These are phyloP conservation scores for Kregervanrija delftensis DNA, from an alignment of 805 yeast genomes.

Conservation along the genomic window DNA sequence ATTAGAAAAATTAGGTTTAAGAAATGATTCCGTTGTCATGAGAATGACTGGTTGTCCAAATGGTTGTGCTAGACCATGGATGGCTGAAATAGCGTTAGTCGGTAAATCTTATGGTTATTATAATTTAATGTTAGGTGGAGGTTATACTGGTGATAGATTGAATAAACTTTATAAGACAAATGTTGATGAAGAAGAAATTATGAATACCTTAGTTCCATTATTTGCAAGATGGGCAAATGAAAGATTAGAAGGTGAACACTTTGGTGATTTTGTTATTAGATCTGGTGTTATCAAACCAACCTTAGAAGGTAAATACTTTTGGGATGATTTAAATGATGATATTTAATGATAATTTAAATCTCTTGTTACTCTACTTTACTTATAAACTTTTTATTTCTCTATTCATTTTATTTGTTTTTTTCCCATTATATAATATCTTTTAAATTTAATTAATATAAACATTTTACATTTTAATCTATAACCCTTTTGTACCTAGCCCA, in stretches of 20 bases:
- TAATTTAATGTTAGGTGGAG: constrained; percentile 93
- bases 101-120: constrained; percentile 94
- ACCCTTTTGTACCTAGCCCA: too few relatives aligned
- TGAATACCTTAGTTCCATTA: constrained; percentile 70
- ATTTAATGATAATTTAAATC: too few relatives aligned
- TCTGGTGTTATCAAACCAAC: constrained; percentile 85
- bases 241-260: constrained; percentile 85
- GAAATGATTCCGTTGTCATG: constrained; percentile 92
- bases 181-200: constrained; percentile 83
- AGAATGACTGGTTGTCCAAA: constrained; percentile 99
- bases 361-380: too few relatives aligned
- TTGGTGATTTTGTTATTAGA: constrained; percentile 89
- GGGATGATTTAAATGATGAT: constrained; percentile 77
- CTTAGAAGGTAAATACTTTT: constrained; percentile 86
- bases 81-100: constrained; percentile 91
- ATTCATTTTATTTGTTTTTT: too few relatives aligned
- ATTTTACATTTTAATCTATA: too few relatives aligned
- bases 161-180: constrained; percentile 86
- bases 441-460: too few relatives aligned
- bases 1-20: constrained; percentile 84
- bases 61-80: constrained; percentile 98
- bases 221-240: constrained; percentile 93
- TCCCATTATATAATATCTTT: too few relatives aligned
- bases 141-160: constrained; percentile 86
- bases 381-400: too few relatives aligned